Evolutionary conservation across 106 monocot species (phyloP).

Genomic region (Narthecium ossifragum): DNA sequence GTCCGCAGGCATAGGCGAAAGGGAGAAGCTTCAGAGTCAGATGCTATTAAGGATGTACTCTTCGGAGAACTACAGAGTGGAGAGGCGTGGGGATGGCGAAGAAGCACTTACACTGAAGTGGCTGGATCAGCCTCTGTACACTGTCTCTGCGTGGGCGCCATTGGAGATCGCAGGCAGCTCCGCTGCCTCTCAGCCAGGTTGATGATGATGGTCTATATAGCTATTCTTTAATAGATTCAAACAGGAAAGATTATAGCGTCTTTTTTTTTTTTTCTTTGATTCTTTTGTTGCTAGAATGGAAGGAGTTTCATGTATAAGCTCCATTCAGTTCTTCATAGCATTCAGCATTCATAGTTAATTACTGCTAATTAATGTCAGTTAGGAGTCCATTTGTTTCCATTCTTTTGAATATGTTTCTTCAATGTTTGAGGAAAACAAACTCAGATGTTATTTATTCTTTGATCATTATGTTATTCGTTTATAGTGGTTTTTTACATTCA

Average conservation of each 20-base stretch:
- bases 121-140: slow-evolving; percentile 65
- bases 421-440: slow-evolving; percentile 1
- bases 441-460: slow-evolving; percentile 3
- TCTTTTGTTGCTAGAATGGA: slow-evolving; percentile 11
- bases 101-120: slow-evolving; percentile 57
- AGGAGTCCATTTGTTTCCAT: slow-evolving; percentile 6
- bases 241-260: slow-evolving; percentile 7
- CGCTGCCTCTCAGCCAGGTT: slow-evolving; percentile 20
- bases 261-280: slow-evolving; percentile 1
- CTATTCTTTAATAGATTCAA: slow-evolving; percentile 5
- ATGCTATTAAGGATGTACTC: slow-evolving; percentile 68
- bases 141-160: slow-evolving; percentile 73
- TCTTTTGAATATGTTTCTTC: slow-evolving; percentile 6
- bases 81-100: slow-evolving; percentile 25
- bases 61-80: slow-evolving; percentile 35
- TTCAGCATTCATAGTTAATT: neutral
- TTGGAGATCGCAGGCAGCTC: slow-evolving; percentile 28
- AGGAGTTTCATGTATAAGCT: neutral
- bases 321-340: too few relatives aligned
- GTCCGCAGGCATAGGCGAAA: slow-evolving; percentile 27
- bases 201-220: neutral
- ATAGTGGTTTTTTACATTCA: neutral
- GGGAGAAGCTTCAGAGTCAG: slow-evolving; percentile 49
- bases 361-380: too few relatives aligned
- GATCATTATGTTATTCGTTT: neutral